Evolutionary conservation across 208 protist genomes (phyloP).

Genomic region (Porcisia hertigi): DNA sequence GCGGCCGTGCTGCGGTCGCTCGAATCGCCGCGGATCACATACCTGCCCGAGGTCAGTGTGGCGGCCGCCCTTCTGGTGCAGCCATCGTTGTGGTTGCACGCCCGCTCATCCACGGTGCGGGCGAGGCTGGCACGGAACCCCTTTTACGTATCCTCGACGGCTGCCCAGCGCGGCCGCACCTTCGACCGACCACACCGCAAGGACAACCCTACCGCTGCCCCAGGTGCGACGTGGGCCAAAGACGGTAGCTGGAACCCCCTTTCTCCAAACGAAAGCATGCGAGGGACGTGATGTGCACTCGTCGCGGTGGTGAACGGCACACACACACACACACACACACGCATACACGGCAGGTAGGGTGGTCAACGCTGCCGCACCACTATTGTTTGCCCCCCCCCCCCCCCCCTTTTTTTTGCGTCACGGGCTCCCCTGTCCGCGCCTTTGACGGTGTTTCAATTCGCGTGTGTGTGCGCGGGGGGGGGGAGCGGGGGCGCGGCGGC

Average conservation of each 20-base stretch:
- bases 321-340: background rate
- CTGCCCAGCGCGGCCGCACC: slow-evolving; percentile 34
- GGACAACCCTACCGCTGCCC: slow-evolving; percentile 66
- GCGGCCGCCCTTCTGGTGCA: slow-evolving; percentile 68
- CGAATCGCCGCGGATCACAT: slow-evolving; percentile 59
- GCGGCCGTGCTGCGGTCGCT: slow-evolving; percentile 66
- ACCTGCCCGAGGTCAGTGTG: slow-evolving; percentile 70
- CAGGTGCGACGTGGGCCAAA: slow-evolving; percentile 36
- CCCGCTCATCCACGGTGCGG: slow-evolving; percentile 21
- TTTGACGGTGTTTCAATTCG: no score
- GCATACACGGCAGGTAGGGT: no score
- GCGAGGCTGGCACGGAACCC: slow-evolving; percentile 10
- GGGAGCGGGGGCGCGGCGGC: no score
- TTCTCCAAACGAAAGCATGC: slow-evolving; percentile 47
- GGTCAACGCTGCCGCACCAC: background rate
- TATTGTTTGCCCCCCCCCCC: no score
- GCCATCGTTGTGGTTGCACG: slow-evolving; percentile 63
- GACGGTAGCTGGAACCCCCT: slow-evolving; percentile 40
- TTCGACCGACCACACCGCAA: slow-evolving; percentile 74
- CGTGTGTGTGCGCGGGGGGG: no score
- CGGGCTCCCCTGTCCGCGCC: no score
- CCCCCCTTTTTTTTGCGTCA: no score
- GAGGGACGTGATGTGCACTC: slow-evolving; percentile 40
- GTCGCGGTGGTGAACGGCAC: background rate
- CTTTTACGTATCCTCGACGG: slow-evolving; percentile 21